Percentiles rank a stretch among this genome's conserved stretches.
Conservation (phyloP, 495 filamentous ascomycete species). For the Neurospora tetrasperma region DNA sequence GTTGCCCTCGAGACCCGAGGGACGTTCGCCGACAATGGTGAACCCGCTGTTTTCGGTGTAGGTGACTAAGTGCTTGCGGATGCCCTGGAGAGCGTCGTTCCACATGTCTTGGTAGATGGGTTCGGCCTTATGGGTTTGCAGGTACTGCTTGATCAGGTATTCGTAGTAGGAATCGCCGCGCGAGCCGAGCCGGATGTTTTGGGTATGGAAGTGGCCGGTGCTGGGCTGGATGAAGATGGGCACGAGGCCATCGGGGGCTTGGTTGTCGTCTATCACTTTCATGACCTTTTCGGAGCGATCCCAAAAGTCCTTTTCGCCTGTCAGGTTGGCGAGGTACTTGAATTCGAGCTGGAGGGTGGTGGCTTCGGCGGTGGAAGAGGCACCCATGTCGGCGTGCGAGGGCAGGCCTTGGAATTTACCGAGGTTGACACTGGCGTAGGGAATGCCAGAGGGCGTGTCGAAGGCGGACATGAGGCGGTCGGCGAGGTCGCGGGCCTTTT, state of each 20-base stretch:
- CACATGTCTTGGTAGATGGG: slow-evolving; percentile 85
- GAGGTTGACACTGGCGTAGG: slow-evolving; percentile 84
- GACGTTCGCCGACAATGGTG: slow-evolving; percentile 80
- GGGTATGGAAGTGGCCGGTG: slow-evolving; percentile 65
- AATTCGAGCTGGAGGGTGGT: slow-evolving; percentile 89
- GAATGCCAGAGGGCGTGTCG: slow-evolving; percentile 74
- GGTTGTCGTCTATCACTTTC: slow-evolving; percentile 72
- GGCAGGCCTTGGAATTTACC: slow-evolving; percentile 59
- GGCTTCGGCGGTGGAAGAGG: slow-evolving; percentile 88
- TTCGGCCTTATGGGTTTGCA: slow-evolving; percentile 83
- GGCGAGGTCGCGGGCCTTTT: slow-evolving; percentile 89
- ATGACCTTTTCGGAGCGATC: slow-evolving; percentile 83
- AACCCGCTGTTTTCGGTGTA: slow-evolving; percentile 73
- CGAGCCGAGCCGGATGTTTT: slow-evolving; percentile 92
- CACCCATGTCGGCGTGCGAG: slow-evolving; percentile 78
- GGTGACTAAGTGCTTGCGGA: slow-evolving; percentile 83
- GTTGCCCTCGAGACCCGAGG: slow-evolving; percentile 51
- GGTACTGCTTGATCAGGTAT: slow-evolving; percentile 93
- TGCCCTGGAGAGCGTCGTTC: slow-evolving; percentile 72
- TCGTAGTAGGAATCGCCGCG: slow-evolving; percentile 97
- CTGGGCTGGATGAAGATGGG: slow-evolving; percentile 85
- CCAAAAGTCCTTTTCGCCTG: slow-evolving; percentile 88
- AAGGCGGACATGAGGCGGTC: slow-evolving; percentile 81
- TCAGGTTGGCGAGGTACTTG: slow-evolving; percentile 94
- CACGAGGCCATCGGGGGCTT: slow-evolving; percentile 68